A percentile compares a stretch with the other conserved stretches of the same genome.
Evolutionary conservation across 257 asterid species (phyloP).

Genomic region (Petrea volubilis): DNA sequence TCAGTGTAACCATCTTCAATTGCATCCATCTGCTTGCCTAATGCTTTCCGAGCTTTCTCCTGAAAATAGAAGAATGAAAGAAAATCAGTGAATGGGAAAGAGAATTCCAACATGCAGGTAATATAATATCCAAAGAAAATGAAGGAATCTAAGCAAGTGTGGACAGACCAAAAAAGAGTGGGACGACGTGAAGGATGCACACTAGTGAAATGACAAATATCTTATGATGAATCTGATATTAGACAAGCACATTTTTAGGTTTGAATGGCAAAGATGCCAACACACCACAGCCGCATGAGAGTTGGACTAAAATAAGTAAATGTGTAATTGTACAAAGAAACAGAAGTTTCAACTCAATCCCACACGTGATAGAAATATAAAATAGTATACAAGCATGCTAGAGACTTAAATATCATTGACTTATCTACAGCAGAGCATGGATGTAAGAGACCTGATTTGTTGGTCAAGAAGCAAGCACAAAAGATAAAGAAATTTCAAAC

Average conservation of each 20-base stretch:
- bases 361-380: too few species aligned
- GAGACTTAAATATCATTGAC: neutral
- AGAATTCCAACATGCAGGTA: neutral
- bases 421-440: neutral
- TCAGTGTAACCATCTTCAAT: conserved; percentile 75
- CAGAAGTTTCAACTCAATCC: neutral
- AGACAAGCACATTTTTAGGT: too few species aligned
- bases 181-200: too few species aligned
- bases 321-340: neutral
- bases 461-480: neutral
- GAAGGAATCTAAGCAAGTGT: neutral
- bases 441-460: neutral
- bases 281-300: too few species aligned
- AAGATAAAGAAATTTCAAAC: neutral
- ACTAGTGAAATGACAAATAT: too few species aligned
- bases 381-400: neutral
- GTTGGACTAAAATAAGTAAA: too few species aligned
- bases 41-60: conserved; percentile 93
- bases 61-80: conserved; percentile 28
- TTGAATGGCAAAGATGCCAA: too few species aligned
- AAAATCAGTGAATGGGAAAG: neutral
- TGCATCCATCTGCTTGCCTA: conserved; percentile 71
- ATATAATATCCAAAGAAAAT: neutral
- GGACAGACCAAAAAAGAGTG: too few species aligned
- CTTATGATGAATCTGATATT: too few species aligned